Evolutionary conservation across 352 stramenopile species (phyloP).

Genomic region (Globisporangium lucens): DNA sequence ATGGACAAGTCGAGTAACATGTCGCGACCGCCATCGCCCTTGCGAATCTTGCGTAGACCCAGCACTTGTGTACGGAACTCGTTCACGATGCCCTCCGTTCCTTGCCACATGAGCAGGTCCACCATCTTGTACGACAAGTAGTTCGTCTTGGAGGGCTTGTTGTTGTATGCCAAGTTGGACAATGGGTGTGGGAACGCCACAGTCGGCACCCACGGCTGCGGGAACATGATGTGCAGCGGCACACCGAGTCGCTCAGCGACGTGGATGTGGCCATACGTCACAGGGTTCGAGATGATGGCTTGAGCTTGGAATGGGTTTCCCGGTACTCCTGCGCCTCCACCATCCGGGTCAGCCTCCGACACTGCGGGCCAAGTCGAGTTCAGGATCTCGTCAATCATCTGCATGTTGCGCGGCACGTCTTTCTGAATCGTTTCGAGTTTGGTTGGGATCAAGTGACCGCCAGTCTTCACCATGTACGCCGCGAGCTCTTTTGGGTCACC

Average conservation of each 20-base stretch:
- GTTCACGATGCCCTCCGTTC: conserved; percentile 44
- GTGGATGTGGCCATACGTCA: conserved; percentile 91
- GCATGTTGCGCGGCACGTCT: conserved; percentile 82
- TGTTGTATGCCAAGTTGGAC: conserved; percentile 76
- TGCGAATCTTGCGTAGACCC: conserved; percentile 34
- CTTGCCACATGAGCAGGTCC: conserved; percentile 43
- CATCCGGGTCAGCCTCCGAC: conserved; percentile 72
- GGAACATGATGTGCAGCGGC: conserved; percentile 94
- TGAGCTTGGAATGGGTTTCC: conserved; percentile 77
- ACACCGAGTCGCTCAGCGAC: conserved; percentile 90
- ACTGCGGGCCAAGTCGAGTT: conserved; percentile 87
- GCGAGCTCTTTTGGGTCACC: conserved; percentile 74
- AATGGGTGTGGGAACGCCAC: conserved; percentile 89
- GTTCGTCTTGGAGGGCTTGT: conserved; percentile 45
- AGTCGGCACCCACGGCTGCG: conserved; percentile 89
- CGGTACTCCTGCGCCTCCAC: conserved; percentile 40
- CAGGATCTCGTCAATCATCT: conserved; percentile 90
- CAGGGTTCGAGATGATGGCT: conserved; percentile 93
- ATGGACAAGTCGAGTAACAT: conserved; percentile 31
- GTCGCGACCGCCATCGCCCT: conserved; percentile 28
- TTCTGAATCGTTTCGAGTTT: conserved; percentile 59
- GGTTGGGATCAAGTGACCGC: conserved; percentile 66
- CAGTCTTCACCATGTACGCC: conserved; percentile 92
- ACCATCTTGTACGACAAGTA: conserved; percentile 52
- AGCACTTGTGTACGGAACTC: conserved; percentile 49